phyloP scores from a whole-genome alignment of 116 monocot genomes.

The Iris pallida region DNA sequence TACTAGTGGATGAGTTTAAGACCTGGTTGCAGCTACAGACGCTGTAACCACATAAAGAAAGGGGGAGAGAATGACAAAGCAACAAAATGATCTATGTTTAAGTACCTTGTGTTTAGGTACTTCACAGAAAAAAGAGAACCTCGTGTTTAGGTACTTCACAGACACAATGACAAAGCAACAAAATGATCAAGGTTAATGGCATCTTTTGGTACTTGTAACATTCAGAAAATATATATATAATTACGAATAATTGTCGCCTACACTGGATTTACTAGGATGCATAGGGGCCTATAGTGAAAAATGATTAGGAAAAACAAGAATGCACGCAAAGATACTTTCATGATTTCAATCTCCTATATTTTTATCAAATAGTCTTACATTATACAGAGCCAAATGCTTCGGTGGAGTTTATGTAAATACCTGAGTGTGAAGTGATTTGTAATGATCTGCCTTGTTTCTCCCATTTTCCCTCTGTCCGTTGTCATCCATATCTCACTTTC shows the following conservation, averaged over 20 bases:
- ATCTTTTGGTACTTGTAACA: too few species aligned
- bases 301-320: neutral
- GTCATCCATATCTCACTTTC: constrained; percentile 14
- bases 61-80: too few species aligned
- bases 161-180: too few species aligned
- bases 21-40: too few species aligned
- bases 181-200: too few species aligned
- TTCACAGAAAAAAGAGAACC: too few species aligned
- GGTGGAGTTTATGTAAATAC: constrained; percentile 1
- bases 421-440: constrained; percentile 21
- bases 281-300: neutral
- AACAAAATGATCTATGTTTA: too few species aligned
- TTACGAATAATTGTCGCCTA: neutral
- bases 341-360: neutral
- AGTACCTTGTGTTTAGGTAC: too few species aligned
- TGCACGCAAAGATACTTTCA: too few species aligned
- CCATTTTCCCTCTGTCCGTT: constrained; percentile 8
- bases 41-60: too few species aligned
- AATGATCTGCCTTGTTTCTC: constrained; percentile 22
- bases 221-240: neutral
- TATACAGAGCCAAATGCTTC: neutral
- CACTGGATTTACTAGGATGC: neutral
- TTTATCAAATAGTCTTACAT: neutral
- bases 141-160: too few species aligned
- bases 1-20: too few species aligned